Conservation (phyloP, 2,329 filamentous ascomycete species). For the Daldinia eschscholtzii region DNA sequence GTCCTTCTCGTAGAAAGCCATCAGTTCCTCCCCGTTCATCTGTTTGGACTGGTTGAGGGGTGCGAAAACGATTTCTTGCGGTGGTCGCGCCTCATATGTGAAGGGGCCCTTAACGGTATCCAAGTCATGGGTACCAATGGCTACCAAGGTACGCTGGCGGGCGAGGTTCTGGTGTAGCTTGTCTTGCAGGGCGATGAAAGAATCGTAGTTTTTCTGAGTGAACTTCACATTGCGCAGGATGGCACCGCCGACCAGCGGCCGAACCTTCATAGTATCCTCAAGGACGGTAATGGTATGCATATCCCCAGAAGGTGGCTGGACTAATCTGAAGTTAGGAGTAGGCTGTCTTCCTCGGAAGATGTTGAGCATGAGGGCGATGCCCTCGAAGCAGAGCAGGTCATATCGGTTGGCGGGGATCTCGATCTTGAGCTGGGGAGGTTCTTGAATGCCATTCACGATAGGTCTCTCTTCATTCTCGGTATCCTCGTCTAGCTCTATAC, state of each 20-base stretch:
- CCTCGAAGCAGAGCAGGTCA: slow-evolving; percentile 97
- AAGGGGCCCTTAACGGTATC: slow-evolving; percentile 95
- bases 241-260: slow-evolving; percentile 89
- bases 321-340: slow-evolving; percentile 83
- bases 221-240: slow-evolving; percentile 93
- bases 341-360: slow-evolving; percentile 85
- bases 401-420: slow-evolving; percentile 96
- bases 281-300: slow-evolving; percentile 85
- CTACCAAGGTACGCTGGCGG: slow-evolving; percentile 91
- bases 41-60: slow-evolving; percentile 92
- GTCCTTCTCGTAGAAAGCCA: slow-evolving; percentile 96
- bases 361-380: slow-evolving; percentile 94
- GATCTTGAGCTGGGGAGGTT: slow-evolving; percentile 94
- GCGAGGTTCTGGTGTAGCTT: slow-evolving; percentile 98
- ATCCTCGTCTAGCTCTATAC: slow-evolving; percentile 98
- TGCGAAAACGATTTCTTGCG: slow-evolving; percentile 90
- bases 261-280: slow-evolving; percentile 79
- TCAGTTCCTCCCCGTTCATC: slow-evolving; percentile 89
- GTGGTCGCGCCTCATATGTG: slow-evolving; percentile 92
- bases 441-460: slow-evolving; percentile 68
- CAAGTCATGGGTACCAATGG: slow-evolving; percentile 96
- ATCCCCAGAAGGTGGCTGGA: slow-evolving; percentile 77
- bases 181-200: slow-evolving; percentile 97
- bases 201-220: slow-evolving; percentile 90
- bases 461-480: slow-evolving; percentile 59